These are phyloP conservation scores for Coffea humblotiana DNA, from an alignment of 305 asterid species.

Conservation along the genomic window DNA sequence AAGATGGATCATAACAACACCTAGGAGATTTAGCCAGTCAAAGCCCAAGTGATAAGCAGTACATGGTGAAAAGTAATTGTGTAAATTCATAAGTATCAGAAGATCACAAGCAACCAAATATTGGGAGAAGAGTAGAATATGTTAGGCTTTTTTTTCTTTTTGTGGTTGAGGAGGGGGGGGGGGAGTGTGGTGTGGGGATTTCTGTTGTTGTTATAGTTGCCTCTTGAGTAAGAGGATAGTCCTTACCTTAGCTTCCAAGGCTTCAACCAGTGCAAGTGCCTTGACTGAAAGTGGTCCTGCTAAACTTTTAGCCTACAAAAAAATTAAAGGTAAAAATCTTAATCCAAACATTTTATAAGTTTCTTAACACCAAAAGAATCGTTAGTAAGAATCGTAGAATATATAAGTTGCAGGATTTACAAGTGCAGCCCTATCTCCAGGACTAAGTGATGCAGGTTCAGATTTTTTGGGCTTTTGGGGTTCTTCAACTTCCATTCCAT, in stretches of 20 bases:
- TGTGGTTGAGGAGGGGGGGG: not conserved
- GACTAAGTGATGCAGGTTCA: constrained; percentile 50
- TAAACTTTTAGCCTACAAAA: constrained; percentile 70
- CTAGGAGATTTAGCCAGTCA: not conserved
- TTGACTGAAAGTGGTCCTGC: constrained; percentile 63
- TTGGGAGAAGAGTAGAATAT: not conserved
- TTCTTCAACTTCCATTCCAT: constrained; percentile 74
- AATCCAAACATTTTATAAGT: constrained; percentile 20
- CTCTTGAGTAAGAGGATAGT: constrained; percentile 6
- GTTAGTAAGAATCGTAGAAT: not conserved
- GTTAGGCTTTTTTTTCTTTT: not conserved
- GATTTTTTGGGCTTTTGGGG: constrained; percentile 60
- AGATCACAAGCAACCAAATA: not conserved
- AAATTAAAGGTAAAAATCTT: constrained; percentile 16
- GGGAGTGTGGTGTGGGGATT: too few relatives aligned
- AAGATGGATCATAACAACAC: not conserved
- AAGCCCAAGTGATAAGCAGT: not conserved
- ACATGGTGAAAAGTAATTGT: not conserved
- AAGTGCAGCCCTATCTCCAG: constrained; percentile 69
- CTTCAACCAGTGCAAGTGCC: constrained; percentile 63
- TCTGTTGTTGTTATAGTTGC: not conserved
- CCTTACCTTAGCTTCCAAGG: constrained; percentile 91
- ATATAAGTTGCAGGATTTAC: constrained; percentile 36
- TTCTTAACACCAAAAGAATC: not conserved
- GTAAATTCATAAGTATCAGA: not conserved